Evolutionary conservation across 805 yeast genomes (phyloP), one percentile per base, ranked within the genome.

Genomic region (Candida bentonensis): DNA sequence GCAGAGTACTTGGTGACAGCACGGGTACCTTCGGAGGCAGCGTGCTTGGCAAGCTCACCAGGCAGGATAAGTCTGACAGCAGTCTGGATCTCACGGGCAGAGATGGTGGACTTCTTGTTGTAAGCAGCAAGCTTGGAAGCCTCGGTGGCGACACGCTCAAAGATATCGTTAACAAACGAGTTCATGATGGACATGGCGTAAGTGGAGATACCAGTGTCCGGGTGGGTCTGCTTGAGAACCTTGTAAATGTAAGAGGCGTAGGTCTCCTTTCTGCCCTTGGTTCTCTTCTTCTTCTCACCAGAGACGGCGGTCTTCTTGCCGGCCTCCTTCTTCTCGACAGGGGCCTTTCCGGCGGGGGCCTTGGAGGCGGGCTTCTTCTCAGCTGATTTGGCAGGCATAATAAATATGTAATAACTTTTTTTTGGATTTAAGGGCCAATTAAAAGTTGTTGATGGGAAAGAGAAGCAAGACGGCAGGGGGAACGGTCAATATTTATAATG

Each of bases 181-280:
- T 89, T 89, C 89, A 89, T 81, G 69, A 89, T 89, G 55, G 95
- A 86, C 95, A 89, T 89, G 54, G 97, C 95, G 68, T 86, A 84
- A 73, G 87, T 95, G 60, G 97, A 88, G 67, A 89, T 89, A 85
- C 96, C 97, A 52, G 97, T 89, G 69, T 89, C 96, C 69, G 96
- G 97, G 73, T 89, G 97, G 52, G 96, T 88, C 78, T 89, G 96
- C 73, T 88, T 88, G 67, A 89, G 82, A 56, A 88, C 96, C 73
- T 89, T 89, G 92, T 88, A 89, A 67, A 89, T 89, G 74, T 89
- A 89, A 52, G 96, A 87, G 54, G 95, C 86, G 77, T 87, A 89
- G 54, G 96, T 86, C 74, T 89, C 96, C 82, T 86, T 87, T 80
- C 96, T 86, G 60, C 88, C 71, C 82, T 87, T 88, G 57, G 85